These are phyloP conservation scores for Inonotus obliquus DNA, from an alignment of 1,284 basidiomycete species.

Conservation along the genomic window DNA sequence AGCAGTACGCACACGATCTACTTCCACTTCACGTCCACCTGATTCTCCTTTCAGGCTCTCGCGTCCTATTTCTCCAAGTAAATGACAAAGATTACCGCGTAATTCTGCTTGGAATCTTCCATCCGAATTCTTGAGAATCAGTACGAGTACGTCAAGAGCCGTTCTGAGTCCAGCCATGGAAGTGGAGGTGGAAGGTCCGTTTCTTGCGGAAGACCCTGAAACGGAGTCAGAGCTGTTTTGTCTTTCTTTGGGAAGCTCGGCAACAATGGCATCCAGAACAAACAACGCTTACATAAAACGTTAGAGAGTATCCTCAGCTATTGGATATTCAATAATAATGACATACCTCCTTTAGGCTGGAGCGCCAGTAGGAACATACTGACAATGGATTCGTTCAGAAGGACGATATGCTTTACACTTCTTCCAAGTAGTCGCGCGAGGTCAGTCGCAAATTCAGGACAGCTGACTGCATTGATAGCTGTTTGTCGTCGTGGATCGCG, in stretches of 20 bases:
- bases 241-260: constrained; percentile 47
- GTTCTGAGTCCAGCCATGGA: constrained; percentile 40
- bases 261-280: constrained; percentile 54
- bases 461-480: constrained; percentile 52
- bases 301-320: constrained; percentile 6
- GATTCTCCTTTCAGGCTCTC: constrained; percentile 42
- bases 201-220: constrained; percentile 34
- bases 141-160: constrained; percentile 63
- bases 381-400: constrained; percentile 88
- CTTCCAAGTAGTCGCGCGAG: constrained; percentile 71
- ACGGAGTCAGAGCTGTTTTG: constrained; percentile 40
- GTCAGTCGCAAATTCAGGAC: constrained; percentile 49
- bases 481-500: constrained; percentile 43
- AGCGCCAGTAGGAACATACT: constrained; percentile 76
- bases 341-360: constrained; percentile 59
- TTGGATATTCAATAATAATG: neutral
- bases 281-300: constrained; percentile 56
- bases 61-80: constrained; percentile 56
- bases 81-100: constrained; percentile 65
- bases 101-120: constrained; percentile 57
- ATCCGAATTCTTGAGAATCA: constrained; percentile 49
- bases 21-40: constrained; percentile 30
- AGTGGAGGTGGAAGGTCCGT: constrained; percentile 31
- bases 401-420: constrained; percentile 63
- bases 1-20: constrained; percentile 45